Evolutionary conservation across 2,329 filamentous ascomycete species (phyloP).

Genomic region (Aaosphaeria arxii): DNA sequence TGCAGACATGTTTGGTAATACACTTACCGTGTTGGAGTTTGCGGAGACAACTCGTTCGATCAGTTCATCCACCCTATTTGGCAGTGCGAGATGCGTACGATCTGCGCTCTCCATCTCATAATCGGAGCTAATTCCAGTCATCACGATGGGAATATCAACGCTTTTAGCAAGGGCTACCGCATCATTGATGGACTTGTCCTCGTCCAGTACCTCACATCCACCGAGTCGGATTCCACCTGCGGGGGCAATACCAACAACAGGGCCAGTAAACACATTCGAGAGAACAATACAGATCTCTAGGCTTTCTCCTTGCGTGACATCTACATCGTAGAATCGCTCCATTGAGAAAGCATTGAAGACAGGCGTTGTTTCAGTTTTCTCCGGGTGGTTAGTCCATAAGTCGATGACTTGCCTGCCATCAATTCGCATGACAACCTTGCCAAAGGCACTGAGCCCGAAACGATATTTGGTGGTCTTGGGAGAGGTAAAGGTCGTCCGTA

Average conservation of each 20-base stretch:
- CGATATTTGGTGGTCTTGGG: too few species aligned
- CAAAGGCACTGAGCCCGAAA: background rate
- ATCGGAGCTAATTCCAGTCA: constrained; percentile 31
- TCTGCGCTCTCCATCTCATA: constrained; percentile 60
- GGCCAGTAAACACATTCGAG: background rate
- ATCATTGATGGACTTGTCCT: background rate
- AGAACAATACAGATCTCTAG: background rate
- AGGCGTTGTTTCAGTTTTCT: background rate
- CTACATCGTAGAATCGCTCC: background rate
- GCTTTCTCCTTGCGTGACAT: background rate
- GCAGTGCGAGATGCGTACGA: constrained; percentile 39
- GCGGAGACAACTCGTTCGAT: background rate
- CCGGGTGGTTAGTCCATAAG: background rate
- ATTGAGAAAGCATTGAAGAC: background rate
- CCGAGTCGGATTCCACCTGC: background rate
- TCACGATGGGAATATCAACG: constrained; percentile 27
- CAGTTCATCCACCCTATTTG: background rate
- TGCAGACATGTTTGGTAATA: constrained; percentile 48
- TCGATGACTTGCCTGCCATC: background rate
- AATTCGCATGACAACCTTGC: background rate
- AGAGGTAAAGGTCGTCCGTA: too few species aligned
- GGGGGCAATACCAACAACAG: background rate
- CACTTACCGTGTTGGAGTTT: background rate
- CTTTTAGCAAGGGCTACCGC: background rate
- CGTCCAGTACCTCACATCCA: background rate